Evolutionary conservation across 2,329 filamentous ascomycete genomes (phyloP).

Genomic region (Microdochium nivale): DNA sequence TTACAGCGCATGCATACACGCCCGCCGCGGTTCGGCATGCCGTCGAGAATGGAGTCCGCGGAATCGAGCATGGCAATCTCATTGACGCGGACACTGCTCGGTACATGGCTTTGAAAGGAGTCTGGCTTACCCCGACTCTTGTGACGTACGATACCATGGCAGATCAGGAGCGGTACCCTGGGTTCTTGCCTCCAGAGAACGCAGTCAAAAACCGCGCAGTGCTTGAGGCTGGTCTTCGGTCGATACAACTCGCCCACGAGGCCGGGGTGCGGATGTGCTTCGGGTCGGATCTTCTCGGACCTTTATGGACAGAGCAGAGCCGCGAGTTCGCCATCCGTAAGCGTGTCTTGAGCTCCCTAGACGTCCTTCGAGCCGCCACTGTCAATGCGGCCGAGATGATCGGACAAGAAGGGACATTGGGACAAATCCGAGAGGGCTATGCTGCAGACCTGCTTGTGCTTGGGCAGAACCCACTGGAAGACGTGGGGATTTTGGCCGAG

Average conservation of each 20-base stretch:
- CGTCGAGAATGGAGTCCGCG: constrained; percentile 40
- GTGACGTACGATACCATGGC: constrained; percentile 39
- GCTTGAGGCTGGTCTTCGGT: constrained; percentile 1
- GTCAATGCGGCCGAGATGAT: constrained; percentile 38
- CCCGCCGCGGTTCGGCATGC: constrained; percentile 43
- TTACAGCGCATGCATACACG: constrained; percentile 51
- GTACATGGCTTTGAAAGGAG: constrained; percentile 34
- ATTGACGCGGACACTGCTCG: constrained; percentile 25
- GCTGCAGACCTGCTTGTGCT: constrained; percentile 41
- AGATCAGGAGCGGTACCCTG: constrained; percentile 21
- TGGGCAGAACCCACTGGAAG: constrained; percentile 62
- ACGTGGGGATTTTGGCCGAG: constrained; percentile 66
- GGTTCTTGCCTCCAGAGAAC: constrained; percentile 27
- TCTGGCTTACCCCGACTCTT: constrained; percentile 39
- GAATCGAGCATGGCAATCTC: constrained; percentile 33
- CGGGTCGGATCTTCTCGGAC: constrained; percentile 42
- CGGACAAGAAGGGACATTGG: constrained; percentile 31
- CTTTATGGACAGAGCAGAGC: constrained; percentile 32
- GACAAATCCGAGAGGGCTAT: constrained; percentile 35
- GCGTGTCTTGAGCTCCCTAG: constrained; percentile 22
- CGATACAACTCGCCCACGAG: constrained; percentile 22
- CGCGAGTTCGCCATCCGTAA: constrained; percentile 35
- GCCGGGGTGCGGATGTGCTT: constrained; percentile 43
- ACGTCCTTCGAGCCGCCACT: constrained; percentile 7
- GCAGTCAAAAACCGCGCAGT: constrained; percentile 5